Base-by-base conservation (phyloP, 2,329 filamentous ascomycete genomes). In the Pseudogymnoascus sp. region DNA sequence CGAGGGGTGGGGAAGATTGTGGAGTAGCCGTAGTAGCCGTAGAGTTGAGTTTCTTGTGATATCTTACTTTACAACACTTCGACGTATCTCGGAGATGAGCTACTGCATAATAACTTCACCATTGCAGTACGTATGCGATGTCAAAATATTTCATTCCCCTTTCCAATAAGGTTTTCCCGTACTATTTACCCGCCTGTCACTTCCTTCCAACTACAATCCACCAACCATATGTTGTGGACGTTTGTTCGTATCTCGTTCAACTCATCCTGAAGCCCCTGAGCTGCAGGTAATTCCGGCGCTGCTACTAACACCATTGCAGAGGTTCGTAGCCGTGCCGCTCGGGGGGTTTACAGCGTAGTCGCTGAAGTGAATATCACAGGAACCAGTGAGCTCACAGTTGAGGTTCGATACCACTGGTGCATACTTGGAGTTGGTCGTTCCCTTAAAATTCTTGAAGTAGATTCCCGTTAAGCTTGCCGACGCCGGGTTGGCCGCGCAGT, bases 401-500 rank as follows among this genome's bases (percentile, higher is more conserved):
- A 79, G 61, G 63, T 77, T 77, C 1, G 72, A 74, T 0, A 74
- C 72, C 0, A 69, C 69, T 0, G 73, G 71, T 4, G 71, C 71
- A 64, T 79, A 74, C 53, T 75, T 75, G 1, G 67, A 69, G 36
- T 71, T 75, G 0, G 77, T 78, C 7, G 71, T 76, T 0, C 78
- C 77, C 3, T 69, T 71, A 61, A 78, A 76, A 4, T 73, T 72
- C 19, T 72, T 70, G 62, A 79, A 74, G 3, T 73, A 67, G 4
- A 79, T 70, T 13, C 67, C 76, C 0, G 70, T 73, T 33, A 78
- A 64, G 2, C 69, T 64, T 1, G 76, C 75, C 35, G 71, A 71
- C 4, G 74, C 73, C 1, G 76, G 75, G 61, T 75, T 68, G 0
- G 69, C 64, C 1, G 68, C 65, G 64, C 78, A 79, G 62, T 78